Percentiles rank a stretch among this genome's conserved stretches.
Evolutionary conservation across 257 asterid species (phyloP).

Genomic region (Rubia yunnanensis): DNA sequence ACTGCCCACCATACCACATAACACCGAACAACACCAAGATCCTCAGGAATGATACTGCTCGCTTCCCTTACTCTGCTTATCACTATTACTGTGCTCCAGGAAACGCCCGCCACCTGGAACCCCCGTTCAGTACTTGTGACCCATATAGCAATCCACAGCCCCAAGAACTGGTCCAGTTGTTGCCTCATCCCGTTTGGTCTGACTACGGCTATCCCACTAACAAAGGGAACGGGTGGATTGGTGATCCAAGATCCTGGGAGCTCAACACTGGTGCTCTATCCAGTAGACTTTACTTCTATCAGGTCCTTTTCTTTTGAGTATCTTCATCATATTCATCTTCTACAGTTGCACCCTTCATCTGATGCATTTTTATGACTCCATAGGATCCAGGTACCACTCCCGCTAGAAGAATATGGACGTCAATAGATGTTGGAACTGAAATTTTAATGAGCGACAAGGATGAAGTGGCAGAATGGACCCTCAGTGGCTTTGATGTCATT

Average conservation of each 20-base stretch:
- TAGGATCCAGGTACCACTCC: constrained; percentile 54
- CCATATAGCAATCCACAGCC: constrained; percentile 6
- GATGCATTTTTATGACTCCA: neutral
- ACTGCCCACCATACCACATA: constrained; percentile 6
- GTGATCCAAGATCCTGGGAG: neutral
- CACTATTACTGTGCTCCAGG: constrained; percentile 8
- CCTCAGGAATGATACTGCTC: constrained; percentile 3
- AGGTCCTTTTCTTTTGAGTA: neutral
- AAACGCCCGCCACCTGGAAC: constrained; percentile 3
- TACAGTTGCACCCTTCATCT: constrained; percentile 11
- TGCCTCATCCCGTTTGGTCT: constrained; percentile 5
- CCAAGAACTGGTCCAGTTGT: constrained; percentile 2
- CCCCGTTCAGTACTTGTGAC: neutral
- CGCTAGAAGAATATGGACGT: constrained; percentile 69
- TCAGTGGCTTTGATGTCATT: constrained; percentile 55
- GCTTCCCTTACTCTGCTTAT: constrained; percentile 7
- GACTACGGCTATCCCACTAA: constrained; percentile 1
- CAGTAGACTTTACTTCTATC: constrained; percentile 6
- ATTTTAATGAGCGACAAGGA: constrained; percentile 57
- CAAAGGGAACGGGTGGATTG: neutral
- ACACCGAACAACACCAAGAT: constrained; percentile 1
- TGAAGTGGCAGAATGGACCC: constrained; percentile 69
- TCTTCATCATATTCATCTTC: neutral
- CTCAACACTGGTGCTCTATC: neutral
- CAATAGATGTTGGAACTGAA: constrained; percentile 73